Percentiles rank a stretch among this genome's conserved stretches.
phyloP scores from a whole-genome alignment of 805 yeast species.

The Candida fluviatilis region DNA sequence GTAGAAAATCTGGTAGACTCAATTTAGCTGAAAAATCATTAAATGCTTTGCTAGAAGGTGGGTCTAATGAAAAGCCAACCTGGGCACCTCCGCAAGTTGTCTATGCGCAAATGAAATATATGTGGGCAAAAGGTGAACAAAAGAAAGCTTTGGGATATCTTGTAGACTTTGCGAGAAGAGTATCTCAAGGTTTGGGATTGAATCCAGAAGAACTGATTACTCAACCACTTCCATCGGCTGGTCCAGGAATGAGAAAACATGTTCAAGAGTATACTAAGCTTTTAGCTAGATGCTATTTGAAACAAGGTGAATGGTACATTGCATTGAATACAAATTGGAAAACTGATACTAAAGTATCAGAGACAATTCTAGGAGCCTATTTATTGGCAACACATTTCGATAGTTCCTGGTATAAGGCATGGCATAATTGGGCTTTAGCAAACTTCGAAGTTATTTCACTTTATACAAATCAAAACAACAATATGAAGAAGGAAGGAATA shows the following conservation, averaged over 20 bases:
- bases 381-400: conserved; percentile 94
- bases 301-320: conserved; percentile 98
- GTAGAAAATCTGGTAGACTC: conserved; percentile 89
- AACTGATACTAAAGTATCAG: conserved; percentile 52
- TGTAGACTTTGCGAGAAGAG: conserved; percentile 84
- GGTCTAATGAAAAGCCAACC: conserved; percentile 57
- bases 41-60: conserved; percentile 72
- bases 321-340: conserved; percentile 78
- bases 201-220: conserved; percentile 84
- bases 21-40: conserved; percentile 91
- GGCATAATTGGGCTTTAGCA: conserved; percentile 99
- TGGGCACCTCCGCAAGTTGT: conserved; percentile 96
- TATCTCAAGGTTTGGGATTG: conserved; percentile 84
- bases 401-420: conserved; percentile 91
- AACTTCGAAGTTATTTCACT: conserved; percentile 91
- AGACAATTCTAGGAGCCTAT: conserved; percentile 86
- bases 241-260: conserved; percentile 68
- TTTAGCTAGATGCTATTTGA: conserved; percentile 89
- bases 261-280: conserved; percentile 79
- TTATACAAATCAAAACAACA: conserved; percentile 28
- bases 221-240: conserved; percentile 73
- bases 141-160: conserved; percentile 81
- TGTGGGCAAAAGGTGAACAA: conserved; percentile 94
- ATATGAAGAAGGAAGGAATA: conserved; percentile 14
- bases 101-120: conserved; percentile 91